Evolutionary conservation across 2,329 filamentous ascomycete genomes (phyloP), one percentile per base, ranked within the genome.

Genomic region (Fusarium sp.): DNA sequence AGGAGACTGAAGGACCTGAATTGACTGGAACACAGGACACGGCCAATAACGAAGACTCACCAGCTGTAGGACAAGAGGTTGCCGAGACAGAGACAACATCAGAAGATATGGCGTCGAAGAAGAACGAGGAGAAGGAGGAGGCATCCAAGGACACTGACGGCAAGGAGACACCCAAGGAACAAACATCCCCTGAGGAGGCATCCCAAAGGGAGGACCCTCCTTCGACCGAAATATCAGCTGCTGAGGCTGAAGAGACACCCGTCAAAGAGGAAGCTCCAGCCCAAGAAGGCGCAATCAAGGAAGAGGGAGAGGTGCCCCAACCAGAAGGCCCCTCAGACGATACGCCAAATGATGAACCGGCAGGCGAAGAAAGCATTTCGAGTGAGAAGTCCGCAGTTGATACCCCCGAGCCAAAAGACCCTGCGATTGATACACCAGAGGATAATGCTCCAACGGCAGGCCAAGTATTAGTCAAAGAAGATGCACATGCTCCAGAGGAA

Each of bases 1-100:
- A 44, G 22, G 74, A 77, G 66, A 51, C 65, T 35, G 63, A 72
- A 26, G 63, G 63, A 36, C 49, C 60, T 36, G 65, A 75, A 55
- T 44, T 61, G 45, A 33, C 63, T 45, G 47, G 49, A 52, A 73
- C 65, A 51, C 64, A 73, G 59, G 66, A 73, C 42, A 65, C 64
- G 44, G 51, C 54, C 24, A 65, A 70, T 31, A 28, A 59, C 33
- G 62, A 66, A 44, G 63, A 73, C 38, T 36, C 54, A 42, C 36
- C 63, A 63, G 41, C 63, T 24, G 13, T 48, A 24, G 65, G 66
- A 42, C 49, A 70, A 13, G 52, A 60, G 49, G 35, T 55, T 48
- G 45, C 26, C 33, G 39, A 62, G 35, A 59, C 69, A 51, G 59
- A 75, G 33, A 35, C 49, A 58, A 54, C 68, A 35, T 31, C 47